Percentiles rank a stretch among this genome's conserved stretches.
Conservation (phyloP, 352 stramenopile species). For the Globisporangium canariense region DNA sequence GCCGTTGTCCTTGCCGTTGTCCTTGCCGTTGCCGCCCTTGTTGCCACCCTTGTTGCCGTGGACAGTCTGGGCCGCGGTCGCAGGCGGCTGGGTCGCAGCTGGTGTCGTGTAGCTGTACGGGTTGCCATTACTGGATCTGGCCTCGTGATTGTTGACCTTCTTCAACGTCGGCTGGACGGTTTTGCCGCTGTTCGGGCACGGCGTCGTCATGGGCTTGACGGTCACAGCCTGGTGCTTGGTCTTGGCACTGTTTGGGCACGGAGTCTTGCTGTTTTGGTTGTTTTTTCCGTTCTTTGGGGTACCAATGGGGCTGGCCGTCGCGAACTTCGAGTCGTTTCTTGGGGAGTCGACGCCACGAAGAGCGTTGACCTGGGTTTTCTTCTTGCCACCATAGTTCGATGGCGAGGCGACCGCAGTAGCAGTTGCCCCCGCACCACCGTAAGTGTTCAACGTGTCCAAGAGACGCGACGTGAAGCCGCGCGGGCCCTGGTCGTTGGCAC, state of each 20-base stretch:
- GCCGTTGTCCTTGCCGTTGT: constrained; percentile 8
- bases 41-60: constrained; percentile 5
- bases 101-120: constrained; percentile 13
- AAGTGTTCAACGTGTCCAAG: constrained; percentile 28
- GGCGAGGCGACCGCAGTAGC: constrained; percentile 29
- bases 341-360: constrained; percentile 43
- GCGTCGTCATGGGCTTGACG: not conserved
- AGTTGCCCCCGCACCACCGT: constrained; percentile 17
- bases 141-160: constrained; percentile 5
- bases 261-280: constrained; percentile 9
- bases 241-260: constrained; percentile 23
- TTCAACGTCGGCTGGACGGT: not conserved
- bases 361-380: constrained; percentile 24
- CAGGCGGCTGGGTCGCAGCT: not conserved
- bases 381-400: constrained; percentile 33
- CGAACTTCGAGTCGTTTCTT: constrained; percentile 32
- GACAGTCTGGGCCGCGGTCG: not conserved
- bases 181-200: constrained; percentile 16
- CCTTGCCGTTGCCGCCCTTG: constrained; percentile 15
- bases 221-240: constrained; percentile 4
- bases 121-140: constrained; percentile 4
- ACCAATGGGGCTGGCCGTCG: constrained; percentile 30
- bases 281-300: constrained; percentile 16
- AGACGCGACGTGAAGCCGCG: constrained; percentile 16
- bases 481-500: constrained; percentile 17